These are phyloP conservation scores for Sophora flavescens DNA, from an alignment of 306 rosid species.

Conservation along the genomic window DNA sequence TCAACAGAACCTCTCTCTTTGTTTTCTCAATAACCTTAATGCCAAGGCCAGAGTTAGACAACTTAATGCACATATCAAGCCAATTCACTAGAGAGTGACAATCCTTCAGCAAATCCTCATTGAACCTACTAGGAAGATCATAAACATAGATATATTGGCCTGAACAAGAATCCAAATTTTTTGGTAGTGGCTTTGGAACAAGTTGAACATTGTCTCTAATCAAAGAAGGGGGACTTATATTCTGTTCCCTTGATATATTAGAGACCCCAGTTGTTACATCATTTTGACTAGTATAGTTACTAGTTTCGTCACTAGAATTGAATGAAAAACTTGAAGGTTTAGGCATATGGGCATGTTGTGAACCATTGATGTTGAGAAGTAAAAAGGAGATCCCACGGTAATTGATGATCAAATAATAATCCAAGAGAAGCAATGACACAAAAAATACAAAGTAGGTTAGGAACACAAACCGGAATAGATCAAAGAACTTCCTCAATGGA, in stretches of 20 bases:
- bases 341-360: constrained; percentile 6
- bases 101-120: constrained; percentile 52
- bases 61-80: constrained; percentile 58
- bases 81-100: constrained; percentile 53
- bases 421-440: constrained; percentile 46
- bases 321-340: constrained; percentile 3
- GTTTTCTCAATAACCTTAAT: constrained; percentile 37
- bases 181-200: neutral
- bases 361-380: constrained; percentile 32
- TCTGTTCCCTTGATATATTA: constrained; percentile 6
- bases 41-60: constrained; percentile 64
- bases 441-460: constrained; percentile 37
- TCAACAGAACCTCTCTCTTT: neutral
- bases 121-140: constrained; percentile 63
- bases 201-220: constrained; percentile 4
- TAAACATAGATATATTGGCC: constrained; percentile 58
- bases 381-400: constrained; percentile 36
- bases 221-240: constrained; percentile 33
- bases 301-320: constrained; percentile 3
- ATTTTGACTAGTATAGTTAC: neutral
- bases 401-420: constrained; percentile 40
- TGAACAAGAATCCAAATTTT: constrained; percentile 48
- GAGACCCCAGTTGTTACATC: neutral
- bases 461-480: constrained; percentile 57
- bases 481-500: constrained; percentile 34